These are phyloP conservation scores for Alternaria ventricosa DNA, from an alignment of 2,329 filamentous ascomycete species.

Conservation along the genomic window DNA sequence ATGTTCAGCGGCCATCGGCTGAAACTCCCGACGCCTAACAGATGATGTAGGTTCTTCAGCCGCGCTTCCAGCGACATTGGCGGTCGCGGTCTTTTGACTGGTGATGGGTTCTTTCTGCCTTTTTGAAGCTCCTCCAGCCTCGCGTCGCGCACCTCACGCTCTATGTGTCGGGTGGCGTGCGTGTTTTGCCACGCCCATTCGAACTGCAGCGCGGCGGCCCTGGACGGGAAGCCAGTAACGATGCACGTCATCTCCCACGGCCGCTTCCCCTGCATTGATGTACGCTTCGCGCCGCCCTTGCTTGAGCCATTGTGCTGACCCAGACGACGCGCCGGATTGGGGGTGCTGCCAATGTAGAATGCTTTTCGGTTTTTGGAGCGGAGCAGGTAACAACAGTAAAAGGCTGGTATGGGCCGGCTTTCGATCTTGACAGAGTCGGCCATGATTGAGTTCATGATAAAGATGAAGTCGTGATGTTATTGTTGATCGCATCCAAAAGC, in stretches of 20 bases:
- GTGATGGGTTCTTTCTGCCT: constrained; percentile 36
- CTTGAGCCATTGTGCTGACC: constrained; percentile 88
- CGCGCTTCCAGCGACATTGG: constrained; percentile 70
- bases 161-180: constrained; percentile 79
- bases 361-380: constrained; percentile 77
- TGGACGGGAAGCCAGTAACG: constrained; percentile 87
- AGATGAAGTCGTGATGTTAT: constrained; percentile 15
- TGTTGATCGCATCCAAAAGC: constrained; percentile 22
- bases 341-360: constrained; percentile 91
- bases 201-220: constrained; percentile 88
- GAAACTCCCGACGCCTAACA: constrained; percentile 82
- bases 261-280: constrained; percentile 69
- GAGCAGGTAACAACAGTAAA: constrained; percentile 93
- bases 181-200: constrained; percentile 97
- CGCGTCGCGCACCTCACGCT: constrained; percentile 48
- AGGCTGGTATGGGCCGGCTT: constrained; percentile 70
- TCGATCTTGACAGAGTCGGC: constrained; percentile 23
- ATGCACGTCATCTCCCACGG: constrained; percentile 85
- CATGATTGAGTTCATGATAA: constrained; percentile 1
- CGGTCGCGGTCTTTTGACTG: constrained; percentile 54
- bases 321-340: constrained; percentile 82
- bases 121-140: constrained; percentile 44
- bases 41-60: constrained; percentile 79
- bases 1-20: constrained; percentile 80
- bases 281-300: constrained; percentile 81